A percentile compares a stretch with the other conserved stretches of the same genome.
Conservation (phyloP, 2,329 filamentous ascomycete genomes). For the Trichophyton simii region DNA sequence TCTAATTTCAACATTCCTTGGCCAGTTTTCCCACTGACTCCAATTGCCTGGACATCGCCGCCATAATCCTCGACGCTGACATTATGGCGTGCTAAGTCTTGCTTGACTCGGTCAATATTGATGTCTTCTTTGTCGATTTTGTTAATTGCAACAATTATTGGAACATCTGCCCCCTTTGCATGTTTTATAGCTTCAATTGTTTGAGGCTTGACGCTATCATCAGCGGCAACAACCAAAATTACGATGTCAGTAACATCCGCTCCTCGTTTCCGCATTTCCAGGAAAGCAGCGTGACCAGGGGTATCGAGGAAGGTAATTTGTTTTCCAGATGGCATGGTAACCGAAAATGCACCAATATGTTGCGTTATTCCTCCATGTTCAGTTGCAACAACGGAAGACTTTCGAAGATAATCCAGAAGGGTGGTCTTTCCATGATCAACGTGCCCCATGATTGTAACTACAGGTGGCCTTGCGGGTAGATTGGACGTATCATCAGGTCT, state of each 20-base stretch:
- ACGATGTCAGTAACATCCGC: conserved; percentile 96
- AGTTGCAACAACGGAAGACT: conserved; percentile 77
- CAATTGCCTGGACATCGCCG: conserved; percentile 83
- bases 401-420: conserved; percentile 81
- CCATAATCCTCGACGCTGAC: conserved; percentile 91
- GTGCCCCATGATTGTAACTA: conserved; percentile 98
- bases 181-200: conserved; percentile 95
- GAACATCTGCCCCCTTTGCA: conserved; percentile 71
- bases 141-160: conserved; percentile 95
- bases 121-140: conserved; percentile 86
- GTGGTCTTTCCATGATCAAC: conserved; percentile 99
- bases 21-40: conserved; percentile 86
- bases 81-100: conserved; percentile 68
- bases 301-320: conserved; percentile 95
- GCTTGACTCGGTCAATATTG: conserved; percentile 70
- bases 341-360: conserved; percentile 94
- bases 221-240: conserved; percentile 85
- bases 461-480: conserved; percentile 67
- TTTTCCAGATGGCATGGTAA: conserved; percentile 72
- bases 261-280: conserved; percentile 89
- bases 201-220: conserved; percentile 95
- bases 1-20: conserved; percentile 83
- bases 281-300: conserved; percentile 86
- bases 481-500: conserved; percentile 53
- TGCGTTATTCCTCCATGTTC: conserved; percentile 97